Base-by-base conservation (phyloP, 108 stramenopile genomes). In the Pseudonitzschia multiseries region DNA sequence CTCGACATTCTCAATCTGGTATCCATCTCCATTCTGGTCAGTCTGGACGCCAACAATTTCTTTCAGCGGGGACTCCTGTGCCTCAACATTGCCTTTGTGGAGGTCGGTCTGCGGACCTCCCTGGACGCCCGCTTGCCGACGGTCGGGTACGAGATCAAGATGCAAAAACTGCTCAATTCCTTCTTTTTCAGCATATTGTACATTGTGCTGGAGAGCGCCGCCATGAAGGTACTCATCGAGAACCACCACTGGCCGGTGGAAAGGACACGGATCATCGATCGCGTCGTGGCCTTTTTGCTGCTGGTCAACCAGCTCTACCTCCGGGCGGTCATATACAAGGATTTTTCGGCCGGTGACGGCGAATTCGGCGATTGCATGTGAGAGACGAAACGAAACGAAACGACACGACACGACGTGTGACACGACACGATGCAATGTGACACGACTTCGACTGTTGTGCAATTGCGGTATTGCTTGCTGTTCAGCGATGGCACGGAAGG, bases 101-200 rank as follows among this genome's bases (percentile, higher is more conserved):
- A 84, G 70, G 78, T 87, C 32, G 81, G 83, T 12, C 73, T 87
- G 15, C 79, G 86, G n/a, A 84, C 84, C 79, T 75, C 83, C 0
- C 53, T 78, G 10, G 86, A 87, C 50, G 57, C 64, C 15, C 68
- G 75, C 15, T 77, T 87, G 43, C 86, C 86, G 13, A 44, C 36
- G 27, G 86, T 84, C 12, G 81, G 77, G 29, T 87, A 87, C 56
- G 79, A 84, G 54, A 84, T 84, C 79, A 79, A 79, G 59, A 69
- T 87, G 73, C 86, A 87, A 78, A 50, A 65, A 2, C 41, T 87
- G 8, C 53, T 87, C 50, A 87, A 87, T 51, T 27, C 78, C n/a
- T 84, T 64, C 50, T 87, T 87, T 62, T 79, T 72, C 50, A 65
- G 68, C 12, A 33, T 79, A 1, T 27, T 83, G 65, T 60, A 70